Evolutionary conservation across 2,329 filamentous ascomycete species (phyloP).

Genomic region (Arthrobotrys iridis): DNA sequence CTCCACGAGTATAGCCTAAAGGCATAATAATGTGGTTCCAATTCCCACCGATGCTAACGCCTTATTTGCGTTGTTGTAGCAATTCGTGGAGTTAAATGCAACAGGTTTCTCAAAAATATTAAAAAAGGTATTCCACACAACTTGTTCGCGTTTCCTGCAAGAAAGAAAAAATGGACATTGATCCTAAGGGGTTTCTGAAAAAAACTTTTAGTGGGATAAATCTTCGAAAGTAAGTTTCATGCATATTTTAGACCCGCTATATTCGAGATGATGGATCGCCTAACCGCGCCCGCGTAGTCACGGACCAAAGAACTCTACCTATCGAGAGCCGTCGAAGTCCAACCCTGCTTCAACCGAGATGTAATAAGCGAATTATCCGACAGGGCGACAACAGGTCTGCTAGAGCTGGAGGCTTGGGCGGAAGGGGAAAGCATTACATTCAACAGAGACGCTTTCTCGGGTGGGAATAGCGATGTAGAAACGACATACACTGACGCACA

Average conservation of each 20-base stretch:
- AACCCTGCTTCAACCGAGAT: conserved; percentile 96
- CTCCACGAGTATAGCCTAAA: conserved; percentile 5
- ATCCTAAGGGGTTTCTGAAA: conserved; percentile 57
- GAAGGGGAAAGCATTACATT: conserved; percentile 94
- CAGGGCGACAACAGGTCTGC: conserved; percentile 92
- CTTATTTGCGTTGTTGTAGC: conserved; percentile 65
- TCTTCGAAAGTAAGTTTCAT: conserved; percentile 78
- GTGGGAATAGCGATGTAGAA: conserved; percentile 62
- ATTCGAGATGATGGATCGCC: no score
- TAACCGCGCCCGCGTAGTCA: conserved; percentile 66
- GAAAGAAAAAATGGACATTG: conserved; percentile 28
- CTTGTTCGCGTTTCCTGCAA: conserved; percentile 19
- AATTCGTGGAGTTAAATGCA: conserved; percentile 98
- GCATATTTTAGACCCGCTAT: no score
- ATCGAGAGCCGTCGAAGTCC: conserved; percentile 93
- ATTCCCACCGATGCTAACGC: not conserved
- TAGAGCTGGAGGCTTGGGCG: conserved; percentile 95
- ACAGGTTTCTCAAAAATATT: conserved; percentile 98
- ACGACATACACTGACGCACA: conserved; percentile 78
- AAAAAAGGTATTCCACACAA: conserved; percentile 75
- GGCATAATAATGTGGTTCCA: not conserved
- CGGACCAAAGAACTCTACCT: conserved; percentile 98
- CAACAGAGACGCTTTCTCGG: conserved; percentile 66
- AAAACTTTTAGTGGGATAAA: conserved; percentile 85
- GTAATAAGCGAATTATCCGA: conserved; percentile 97